A percentile compares a stretch with the other conserved stretches of the same genome.
These are phyloP conservation scores for Leccinum fuscescens DNA, from an alignment of 1,284 basidiomycete species.

Conservation along the genomic window DNA sequence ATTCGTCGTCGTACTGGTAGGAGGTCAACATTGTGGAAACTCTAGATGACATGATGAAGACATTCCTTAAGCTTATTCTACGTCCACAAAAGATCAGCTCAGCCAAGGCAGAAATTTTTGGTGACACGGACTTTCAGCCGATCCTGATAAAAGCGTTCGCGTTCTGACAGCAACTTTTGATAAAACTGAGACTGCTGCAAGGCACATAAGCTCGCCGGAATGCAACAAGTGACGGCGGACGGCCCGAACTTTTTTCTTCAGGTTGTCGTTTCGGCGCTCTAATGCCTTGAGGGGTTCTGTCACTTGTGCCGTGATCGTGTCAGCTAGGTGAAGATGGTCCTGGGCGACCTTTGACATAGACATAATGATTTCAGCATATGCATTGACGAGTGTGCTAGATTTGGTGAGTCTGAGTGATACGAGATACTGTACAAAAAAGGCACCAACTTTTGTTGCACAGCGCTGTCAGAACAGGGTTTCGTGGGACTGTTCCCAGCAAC, in stretches of 20 bases:
- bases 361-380: constrained; percentile 63
- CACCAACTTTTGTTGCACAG: constrained; percentile 55
- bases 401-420: constrained; percentile 6
- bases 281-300: constrained; percentile 61
- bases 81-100: constrained; percentile 9
- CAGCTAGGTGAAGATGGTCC: constrained; percentile 67
- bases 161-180: constrained; percentile 66
- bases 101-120: constrained; percentile 2
- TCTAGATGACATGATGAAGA: background rate
- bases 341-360: constrained; percentile 61
- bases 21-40: constrained; percentile 7
- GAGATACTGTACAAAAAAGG: background rate
- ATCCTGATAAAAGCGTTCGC: constrained; percentile 66
- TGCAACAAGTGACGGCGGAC: background rate
- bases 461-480: constrained; percentile 56
- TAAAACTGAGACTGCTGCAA: constrained; percentile 65
- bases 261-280: constrained; percentile 62
- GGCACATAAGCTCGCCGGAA: constrained; percentile 11
- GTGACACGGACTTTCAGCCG: constrained; percentile 57
- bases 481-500: constrained; percentile 68
- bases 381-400: constrained; percentile 62
- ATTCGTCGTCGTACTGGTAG: constrained; percentile 73
- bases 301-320: constrained; percentile 57
- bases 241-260: constrained; percentile 59
- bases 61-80: constrained; percentile 74